Conservation (phyloP, 108 stramenopile genomes). For the Cyclotella atomus region DNA sequence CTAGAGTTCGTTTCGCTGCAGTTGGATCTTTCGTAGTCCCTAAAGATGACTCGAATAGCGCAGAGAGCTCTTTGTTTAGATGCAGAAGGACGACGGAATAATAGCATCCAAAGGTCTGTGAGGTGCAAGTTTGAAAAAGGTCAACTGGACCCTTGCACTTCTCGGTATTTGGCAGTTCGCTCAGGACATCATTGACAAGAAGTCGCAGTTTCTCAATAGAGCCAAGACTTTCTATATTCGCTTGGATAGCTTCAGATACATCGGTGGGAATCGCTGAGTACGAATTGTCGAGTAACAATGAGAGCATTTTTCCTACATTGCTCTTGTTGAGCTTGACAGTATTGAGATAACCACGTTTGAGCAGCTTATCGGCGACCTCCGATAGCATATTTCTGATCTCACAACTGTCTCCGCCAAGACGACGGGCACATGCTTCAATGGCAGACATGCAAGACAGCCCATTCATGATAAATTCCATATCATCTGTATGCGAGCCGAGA, state of each 20-base stretch:
- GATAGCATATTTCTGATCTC: constrained; percentile 36
- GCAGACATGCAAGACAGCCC: constrained; percentile 43
- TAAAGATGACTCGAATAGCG: constrained; percentile 35
- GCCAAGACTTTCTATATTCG: constrained; percentile 21
- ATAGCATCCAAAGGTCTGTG: constrained; percentile 36
- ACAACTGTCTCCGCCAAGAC: constrained; percentile 6
- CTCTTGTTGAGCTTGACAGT: constrained; percentile 52
- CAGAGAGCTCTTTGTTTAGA: constrained; percentile 36
- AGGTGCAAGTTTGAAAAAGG: constrained; percentile 46
- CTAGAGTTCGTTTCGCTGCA: constrained; percentile 16
- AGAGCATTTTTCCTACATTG: constrained; percentile 53
- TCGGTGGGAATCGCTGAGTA: constrained; percentile 8
- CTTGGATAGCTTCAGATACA: background rate
- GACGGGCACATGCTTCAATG: constrained; percentile 39
- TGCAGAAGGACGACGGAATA: constrained; percentile 30
- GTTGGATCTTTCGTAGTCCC: constrained; percentile 39
- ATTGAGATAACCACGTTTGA: constrained; percentile 42
- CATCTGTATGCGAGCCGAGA: constrained; percentile 33
- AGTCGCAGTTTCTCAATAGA: constrained; percentile 30
- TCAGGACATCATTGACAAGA: constrained; percentile 47
- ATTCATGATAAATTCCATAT: constrained; percentile 58
- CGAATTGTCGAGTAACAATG: constrained; percentile 45
- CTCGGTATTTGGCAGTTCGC: constrained; percentile 47
- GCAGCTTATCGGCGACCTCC: constrained; percentile 28
- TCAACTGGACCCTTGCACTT: constrained; percentile 51